Evolutionary conservation across 2,329 filamentous ascomycete species (phyloP), one percentile per base, ranked within the genome.

Genomic region (Penicillium crustosum): DNA sequence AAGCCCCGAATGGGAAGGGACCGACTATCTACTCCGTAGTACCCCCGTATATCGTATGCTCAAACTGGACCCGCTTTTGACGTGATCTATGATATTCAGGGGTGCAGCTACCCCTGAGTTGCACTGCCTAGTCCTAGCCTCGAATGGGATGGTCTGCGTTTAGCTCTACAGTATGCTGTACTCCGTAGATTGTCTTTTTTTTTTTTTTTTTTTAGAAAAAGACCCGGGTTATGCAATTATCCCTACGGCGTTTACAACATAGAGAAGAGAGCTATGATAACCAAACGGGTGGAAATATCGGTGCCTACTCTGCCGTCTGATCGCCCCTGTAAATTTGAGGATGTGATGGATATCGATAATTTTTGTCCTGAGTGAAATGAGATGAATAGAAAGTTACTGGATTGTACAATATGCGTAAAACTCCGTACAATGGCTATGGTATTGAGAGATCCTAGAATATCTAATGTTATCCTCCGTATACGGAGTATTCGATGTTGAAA

Each of bases 51-150:
- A 21, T 33, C 4, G 5, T 48, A 23, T 29, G 29, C 23, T 15
- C 13, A 3, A n/a, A 21, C 33, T 25, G 3, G 31, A 21, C 42
- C 51, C 33, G 23, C 51, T 31, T 39, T 47, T 53, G 51, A 23
- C 51, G 42, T 48, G 51, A 48, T 53, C 23, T 9, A 17, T 47
- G 51, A 47, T 47, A 47, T 45, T 53, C 51, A 53, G 51, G 51
- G 51, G 51, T 35, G 13, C 10, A 23, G 9, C 6, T 27, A 36
- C 51, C 31, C 33, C 31, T 53, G 33, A 43, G 13, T 2, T 42
- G 27, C 36, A 29, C 48, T 49, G 48, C 21, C 48, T 49, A 5
- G 25, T 1, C 23, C 48, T 49, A 7, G 35, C 3, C 17, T 39
- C 6, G 29, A 17, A 48, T 33, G 3, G 4, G 10, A 23, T 17